Evolutionary conservation across 2,329 filamentous ascomycete genomes (phyloP).

Genomic region (Fusarium pseudograminearum): DNA sequence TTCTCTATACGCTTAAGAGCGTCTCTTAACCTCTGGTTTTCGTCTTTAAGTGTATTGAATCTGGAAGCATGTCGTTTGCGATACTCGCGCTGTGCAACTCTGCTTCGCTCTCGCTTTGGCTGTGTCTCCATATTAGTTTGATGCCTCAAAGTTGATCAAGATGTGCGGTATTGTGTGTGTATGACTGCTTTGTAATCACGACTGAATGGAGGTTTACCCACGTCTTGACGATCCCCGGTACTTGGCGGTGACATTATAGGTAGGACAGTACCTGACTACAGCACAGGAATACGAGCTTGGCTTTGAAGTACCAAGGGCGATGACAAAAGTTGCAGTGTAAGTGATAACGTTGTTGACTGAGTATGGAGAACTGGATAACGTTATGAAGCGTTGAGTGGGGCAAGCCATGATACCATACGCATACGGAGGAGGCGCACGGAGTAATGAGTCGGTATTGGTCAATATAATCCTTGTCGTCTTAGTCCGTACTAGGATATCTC

Average conservation of each 20-base stretch:
- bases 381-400: conserved; percentile 31
- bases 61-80: conserved; percentile 45
- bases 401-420: not conserved
- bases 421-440: conserved; percentile 1
- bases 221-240: conserved; percentile 23
- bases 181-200: conserved; percentile 29
- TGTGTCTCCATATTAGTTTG: conserved; percentile 14
- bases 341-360: conserved; percentile 26
- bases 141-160: not conserved
- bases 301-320: not conserved
- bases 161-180: not conserved
- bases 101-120: conserved; percentile 46
- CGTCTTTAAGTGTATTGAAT: conserved; percentile 45
- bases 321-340: conserved; percentile 5
- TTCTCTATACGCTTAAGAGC: conserved; percentile 38
- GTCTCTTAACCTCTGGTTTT: conserved; percentile 42
- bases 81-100: conserved; percentile 46
- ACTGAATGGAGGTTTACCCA: conserved; percentile 23
- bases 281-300: not conserved
- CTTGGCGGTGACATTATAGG: conserved; percentile 34
- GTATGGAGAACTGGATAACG: conserved; percentile 15
- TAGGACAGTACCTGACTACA: not conserved
- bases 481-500: not conserved
- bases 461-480: not conserved
- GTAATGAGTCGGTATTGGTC: not conserved